These are phyloP conservation scores for Colletotrichum liaoningense DNA, from an alignment of 2,329 filamentous ascomycete species.

Conservation along the genomic window DNA sequence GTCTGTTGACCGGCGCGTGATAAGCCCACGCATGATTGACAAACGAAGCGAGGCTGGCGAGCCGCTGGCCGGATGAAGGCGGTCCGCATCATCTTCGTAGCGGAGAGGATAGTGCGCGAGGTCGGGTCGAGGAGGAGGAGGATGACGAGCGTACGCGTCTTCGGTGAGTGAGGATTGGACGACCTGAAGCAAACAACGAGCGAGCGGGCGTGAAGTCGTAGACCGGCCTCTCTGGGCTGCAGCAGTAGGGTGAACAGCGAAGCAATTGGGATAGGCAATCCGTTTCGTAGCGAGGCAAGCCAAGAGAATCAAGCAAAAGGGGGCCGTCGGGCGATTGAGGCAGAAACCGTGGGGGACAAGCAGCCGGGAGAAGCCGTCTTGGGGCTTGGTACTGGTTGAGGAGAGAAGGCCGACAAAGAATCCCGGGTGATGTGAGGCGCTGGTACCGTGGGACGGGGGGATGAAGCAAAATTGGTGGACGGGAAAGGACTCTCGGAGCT, in stretches of 20 bases:
- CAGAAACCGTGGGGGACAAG: conserved; percentile 8
- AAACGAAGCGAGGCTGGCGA: conserved; percentile 48
- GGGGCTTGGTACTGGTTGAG: not conserved
- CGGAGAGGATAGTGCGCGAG: not conserved
- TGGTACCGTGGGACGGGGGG: conserved; percentile 5
- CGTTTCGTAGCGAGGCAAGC: conserved; percentile 15
- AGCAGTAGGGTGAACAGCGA: conserved; percentile 18
- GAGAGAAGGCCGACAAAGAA: not conserved
- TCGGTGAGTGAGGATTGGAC: conserved; percentile 14
- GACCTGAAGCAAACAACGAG: not conserved
- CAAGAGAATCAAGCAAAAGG: conserved; percentile 29
- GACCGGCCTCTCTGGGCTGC: conserved; percentile 3
- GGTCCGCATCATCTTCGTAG: conserved; percentile 51
- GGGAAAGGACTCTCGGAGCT: not conserved
- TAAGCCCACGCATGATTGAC: conserved; percentile 56
- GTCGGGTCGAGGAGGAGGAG: not conserved
- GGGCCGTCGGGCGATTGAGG: conserved; percentile 16
- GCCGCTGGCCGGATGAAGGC: conserved; percentile 39
- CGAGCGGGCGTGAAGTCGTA: conserved; percentile 13
- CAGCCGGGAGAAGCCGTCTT: conserved; percentile 23
- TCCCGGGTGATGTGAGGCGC: conserved; percentile 11
- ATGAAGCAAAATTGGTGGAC: not conserved
- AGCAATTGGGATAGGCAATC: not conserved
- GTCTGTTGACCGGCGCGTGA: conserved; percentile 36
- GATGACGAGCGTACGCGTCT: not conserved